These are phyloP conservation scores for Podila epigama DNA, from an alignment of 192 early-diverging fungal species.

Conservation along the genomic window DNA sequence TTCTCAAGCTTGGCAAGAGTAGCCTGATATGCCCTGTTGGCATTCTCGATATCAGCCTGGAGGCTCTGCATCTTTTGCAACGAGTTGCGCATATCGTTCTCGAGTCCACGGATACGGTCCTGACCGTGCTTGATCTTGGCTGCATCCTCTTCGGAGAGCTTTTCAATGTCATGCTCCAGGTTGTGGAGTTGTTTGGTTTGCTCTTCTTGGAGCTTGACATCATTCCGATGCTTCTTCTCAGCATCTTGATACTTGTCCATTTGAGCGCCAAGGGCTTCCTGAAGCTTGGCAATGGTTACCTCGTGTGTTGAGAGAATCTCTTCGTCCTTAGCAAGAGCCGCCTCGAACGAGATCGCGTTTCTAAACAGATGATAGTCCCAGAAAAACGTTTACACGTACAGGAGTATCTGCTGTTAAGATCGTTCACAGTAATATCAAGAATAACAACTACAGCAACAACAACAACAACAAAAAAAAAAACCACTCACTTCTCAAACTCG, in stretches of 20 bases:
- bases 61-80: not conserved
- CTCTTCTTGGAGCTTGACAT: not conserved
- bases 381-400: too few species aligned
- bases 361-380: too few species aligned
- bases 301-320: not conserved
- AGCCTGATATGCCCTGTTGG: not conserved
- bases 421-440: not conserved
- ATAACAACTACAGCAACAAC: not conserved
- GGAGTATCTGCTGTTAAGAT: not conserved
- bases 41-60: not conserved
- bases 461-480: not conserved
- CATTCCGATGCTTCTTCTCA: not conserved
- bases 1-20: not conserved
- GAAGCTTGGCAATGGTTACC: not conserved
- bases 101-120: not conserved
- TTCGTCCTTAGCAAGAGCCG: not conserved
- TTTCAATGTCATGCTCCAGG: too few species aligned
- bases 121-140: not conserved
- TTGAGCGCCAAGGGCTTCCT: not conserved
- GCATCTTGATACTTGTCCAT: not conserved
- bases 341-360: not conserved
- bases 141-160: not conserved
- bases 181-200: not conserved
- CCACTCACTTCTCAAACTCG: not conserved
- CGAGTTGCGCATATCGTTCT: not conserved